Conservation (phyloP, 345 rosid species). For the Eucalyptus polyanthemos region DNA sequence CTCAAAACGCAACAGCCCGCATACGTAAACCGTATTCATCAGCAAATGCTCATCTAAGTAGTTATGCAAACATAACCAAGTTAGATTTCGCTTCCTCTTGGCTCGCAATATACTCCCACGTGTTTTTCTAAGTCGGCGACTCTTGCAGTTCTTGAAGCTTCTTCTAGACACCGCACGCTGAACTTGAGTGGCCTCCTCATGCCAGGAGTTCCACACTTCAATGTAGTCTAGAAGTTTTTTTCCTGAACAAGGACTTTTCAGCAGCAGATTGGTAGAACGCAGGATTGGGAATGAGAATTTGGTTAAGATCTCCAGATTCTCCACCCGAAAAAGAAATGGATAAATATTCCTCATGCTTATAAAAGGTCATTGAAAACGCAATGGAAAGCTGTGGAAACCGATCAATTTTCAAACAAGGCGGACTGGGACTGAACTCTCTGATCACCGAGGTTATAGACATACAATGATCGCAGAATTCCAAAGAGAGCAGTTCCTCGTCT, state of each 20-base stretch:
- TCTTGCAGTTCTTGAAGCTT: too few relatives aligned
- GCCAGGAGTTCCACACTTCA: not conserved
- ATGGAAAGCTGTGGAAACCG: too few relatives aligned
- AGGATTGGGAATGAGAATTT: not conserved
- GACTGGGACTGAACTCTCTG: too few relatives aligned
- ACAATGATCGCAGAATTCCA: too few relatives aligned
- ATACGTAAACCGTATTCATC: not conserved
- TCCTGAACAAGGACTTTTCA: accelerated
- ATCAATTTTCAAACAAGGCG: too few relatives aligned
- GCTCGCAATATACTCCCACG: too few relatives aligned
- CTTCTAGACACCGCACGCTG: too few relatives aligned
- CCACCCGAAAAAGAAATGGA: accelerated
- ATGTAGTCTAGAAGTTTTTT: not conserved
- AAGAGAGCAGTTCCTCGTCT: too few relatives aligned
- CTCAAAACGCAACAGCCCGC: not conserved
- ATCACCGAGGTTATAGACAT: too few relatives aligned
- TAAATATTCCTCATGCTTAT: accelerated
- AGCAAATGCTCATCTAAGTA: not conserved
- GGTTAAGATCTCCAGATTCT: not conserved
- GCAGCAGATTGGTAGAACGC: not conserved
- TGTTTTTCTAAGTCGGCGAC: too few relatives aligned
- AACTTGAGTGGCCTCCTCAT: not conserved
- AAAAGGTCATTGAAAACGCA: too few relatives aligned
- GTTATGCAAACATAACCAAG: not conserved
- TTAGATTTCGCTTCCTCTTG: not conserved